Evolutionary conservation across 345 rosid species (phyloP).

Genomic region (Eucalyptus rudis): DNA sequence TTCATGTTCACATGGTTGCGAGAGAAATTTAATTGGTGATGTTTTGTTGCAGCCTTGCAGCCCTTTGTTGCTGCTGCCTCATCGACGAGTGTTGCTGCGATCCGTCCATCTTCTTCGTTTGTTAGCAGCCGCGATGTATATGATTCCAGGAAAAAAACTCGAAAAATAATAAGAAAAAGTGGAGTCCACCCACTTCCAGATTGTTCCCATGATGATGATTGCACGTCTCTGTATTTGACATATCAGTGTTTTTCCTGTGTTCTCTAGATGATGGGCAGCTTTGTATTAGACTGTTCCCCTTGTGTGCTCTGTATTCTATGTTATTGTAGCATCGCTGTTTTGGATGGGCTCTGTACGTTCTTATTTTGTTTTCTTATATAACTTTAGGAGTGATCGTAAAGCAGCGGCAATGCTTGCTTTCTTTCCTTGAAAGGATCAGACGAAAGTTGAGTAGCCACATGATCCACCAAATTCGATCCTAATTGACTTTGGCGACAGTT

Average conservation of each 20-base stretch:
- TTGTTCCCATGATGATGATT: not conserved
- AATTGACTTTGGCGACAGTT: rapidly evolving
- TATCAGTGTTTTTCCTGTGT: not conserved
- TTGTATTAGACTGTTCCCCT: not conserved
- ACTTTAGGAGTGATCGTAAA: not conserved
- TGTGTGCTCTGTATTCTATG: rapidly evolving
- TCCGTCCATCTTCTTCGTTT: slow-evolving; percentile 30
- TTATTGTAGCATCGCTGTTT: not conserved
- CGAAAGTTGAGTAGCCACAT: not conserved
- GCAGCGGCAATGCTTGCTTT: not conserved
- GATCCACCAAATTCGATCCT: not conserved
- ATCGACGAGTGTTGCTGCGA: slow-evolving; percentile 72
- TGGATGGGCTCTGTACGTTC: not conserved
- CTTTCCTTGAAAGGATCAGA: not conserved
- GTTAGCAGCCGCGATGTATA: not conserved
- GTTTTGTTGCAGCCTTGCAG: slow-evolving; percentile 32
- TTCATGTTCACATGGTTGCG: not conserved
- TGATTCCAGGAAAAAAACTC: not conserved
- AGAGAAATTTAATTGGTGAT: not conserved
- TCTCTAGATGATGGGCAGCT: not conserved
- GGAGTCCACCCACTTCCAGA: not conserved
- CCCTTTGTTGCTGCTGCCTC: slow-evolving; percentile 63
- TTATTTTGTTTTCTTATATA: rapidly evolving
- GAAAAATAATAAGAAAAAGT: not conserved
- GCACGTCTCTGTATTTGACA: not conserved